Evolutionary conservation across 805 yeast genomes (phyloP), one percentile per base, ranked within the genome.

Genomic region (Kodamaea lidongshanica): DNA sequence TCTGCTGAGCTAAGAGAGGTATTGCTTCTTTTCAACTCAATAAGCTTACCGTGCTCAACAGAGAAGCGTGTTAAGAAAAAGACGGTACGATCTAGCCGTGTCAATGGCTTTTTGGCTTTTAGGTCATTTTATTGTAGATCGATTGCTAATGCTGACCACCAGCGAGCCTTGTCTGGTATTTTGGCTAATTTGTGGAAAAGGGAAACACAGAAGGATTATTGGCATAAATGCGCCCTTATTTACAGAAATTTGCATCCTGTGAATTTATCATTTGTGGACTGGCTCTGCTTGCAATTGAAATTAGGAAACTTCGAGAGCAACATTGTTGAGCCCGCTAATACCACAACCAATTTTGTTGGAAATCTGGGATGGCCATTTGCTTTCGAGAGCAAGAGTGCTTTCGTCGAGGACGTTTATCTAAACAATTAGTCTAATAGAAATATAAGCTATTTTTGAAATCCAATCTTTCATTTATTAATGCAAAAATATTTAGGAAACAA

Each of bases 101-200:
- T 33, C 10, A 33, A 33, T 17, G 33, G 30, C 6, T 33, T 33
- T 17, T 22, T 33, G 6, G 37, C 37, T 2, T 33, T 33, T 19
- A 10, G 37, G 5, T 16, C 33, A 4, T 33, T 33, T 12, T 33
- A 33, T 20, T 24, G 20, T 16, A 28, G 17, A 20, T 24, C 29
- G 3, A 12, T 28, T n/a, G 6, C 17, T 5, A 25, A 28, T 16
- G 16, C 30, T 6, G 5, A n/a, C 4, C 19, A 19, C 15, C 33
- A 28, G n/a, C 14, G 23, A 8, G 4, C 8, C 6, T 15, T 33
- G 7, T 28, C 33, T 3, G 9, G 17, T 4, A 12, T 10, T 10
- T 11, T 28, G 9, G 33, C 28, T 3, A 11, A 23, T 13, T 14
- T 25, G 8, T 33, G 37, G 37, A 7, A 15, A 12, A 12, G 10